Evolutionary conservation across 495 filamentous ascomycete species (phyloP).

Genomic region (Astrothelium macrocarpum): DNA sequence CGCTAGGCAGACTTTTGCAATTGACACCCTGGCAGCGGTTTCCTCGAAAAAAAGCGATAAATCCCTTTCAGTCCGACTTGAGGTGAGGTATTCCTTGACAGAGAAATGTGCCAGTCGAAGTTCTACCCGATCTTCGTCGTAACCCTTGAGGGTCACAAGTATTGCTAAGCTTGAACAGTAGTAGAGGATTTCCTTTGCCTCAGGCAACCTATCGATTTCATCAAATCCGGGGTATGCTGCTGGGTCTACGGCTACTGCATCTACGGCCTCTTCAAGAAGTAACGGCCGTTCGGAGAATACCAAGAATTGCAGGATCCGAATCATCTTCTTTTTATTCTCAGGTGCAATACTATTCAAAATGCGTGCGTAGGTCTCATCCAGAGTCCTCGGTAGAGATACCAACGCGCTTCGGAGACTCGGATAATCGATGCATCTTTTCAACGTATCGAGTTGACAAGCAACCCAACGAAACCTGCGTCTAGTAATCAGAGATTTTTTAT

Average conservation of each 20-base stretch:
- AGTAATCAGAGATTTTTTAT: background rate
- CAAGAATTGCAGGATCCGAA: background rate
- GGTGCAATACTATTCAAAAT: slow-evolving; percentile 17
- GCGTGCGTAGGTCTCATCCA: slow-evolving; percentile 22
- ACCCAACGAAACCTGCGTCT: slow-evolving; percentile 25
- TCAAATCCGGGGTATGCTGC: too few relatives aligned
- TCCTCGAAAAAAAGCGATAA: too few relatives aligned
- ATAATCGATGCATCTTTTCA: slow-evolving; percentile 13
- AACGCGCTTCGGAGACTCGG: slow-evolving; percentile 11
- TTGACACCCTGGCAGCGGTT: too few relatives aligned
- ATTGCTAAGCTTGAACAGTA: too few relatives aligned
- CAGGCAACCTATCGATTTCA: too few relatives aligned
- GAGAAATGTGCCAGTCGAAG: slow-evolving; percentile 27
- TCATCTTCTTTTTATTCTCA: background rate
- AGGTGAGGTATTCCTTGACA: slow-evolving; percentile 24
- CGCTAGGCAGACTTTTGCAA: too few relatives aligned
- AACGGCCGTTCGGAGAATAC: background rate
- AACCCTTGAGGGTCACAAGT: too few relatives aligned
- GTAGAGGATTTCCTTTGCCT: too few relatives aligned
- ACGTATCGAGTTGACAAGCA: slow-evolving; percentile 21
- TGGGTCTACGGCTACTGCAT: background rate
- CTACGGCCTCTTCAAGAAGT: background rate
- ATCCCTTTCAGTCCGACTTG: too few relatives aligned
- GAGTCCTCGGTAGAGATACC: slow-evolving; percentile 14
- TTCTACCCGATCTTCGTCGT: too few relatives aligned